phyloP scores from a whole-genome alignment of 192 early-diverging fungal species.

The Podila epigama region DNA sequence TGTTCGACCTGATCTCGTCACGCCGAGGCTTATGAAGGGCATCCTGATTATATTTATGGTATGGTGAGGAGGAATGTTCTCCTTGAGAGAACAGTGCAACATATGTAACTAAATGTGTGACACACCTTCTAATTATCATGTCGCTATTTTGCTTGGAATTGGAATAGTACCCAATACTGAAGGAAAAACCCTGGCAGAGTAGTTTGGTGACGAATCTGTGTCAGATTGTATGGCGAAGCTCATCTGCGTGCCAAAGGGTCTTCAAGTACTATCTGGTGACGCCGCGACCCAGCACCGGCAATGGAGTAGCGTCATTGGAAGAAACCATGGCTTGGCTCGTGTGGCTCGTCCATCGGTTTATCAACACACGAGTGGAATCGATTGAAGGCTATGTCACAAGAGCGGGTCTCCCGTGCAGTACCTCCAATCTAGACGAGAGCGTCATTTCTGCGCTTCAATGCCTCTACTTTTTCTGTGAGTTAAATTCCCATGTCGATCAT shows the following conservation, averaged over 20 bases:
- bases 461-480: constrained; percentile 43
- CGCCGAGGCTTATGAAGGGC: constrained; percentile 42
- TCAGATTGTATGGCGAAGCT: constrained; percentile 38
- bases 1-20: constrained; percentile 30
- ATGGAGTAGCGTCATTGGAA: constrained; percentile 33
- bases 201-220: constrained; percentile 38
- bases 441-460: constrained; percentile 35
- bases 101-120: background rate
- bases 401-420: constrained; percentile 25
- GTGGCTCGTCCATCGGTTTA: constrained; percentile 40
- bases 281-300: constrained; percentile 17
- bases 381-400: constrained; percentile 22
- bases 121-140: background rate
- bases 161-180: constrained; percentile 40
- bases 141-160: background rate
- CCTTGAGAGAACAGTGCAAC: too few species aligned
- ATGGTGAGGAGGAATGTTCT: too few species aligned
- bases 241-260: constrained; percentile 31
- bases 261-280: constrained; percentile 42
- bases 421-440: constrained; percentile 35
- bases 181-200: constrained; percentile 38
- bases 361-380: constrained; percentile 29
- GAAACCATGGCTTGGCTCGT: constrained; percentile 45
- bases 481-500: too few species aligned
- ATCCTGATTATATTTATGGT: constrained; percentile 49